A percentile compares a stretch with the other conserved stretches of the same genome.
phyloP scores from a whole-genome alignment of 148 eudicot species.

The Heliamphora exappendiculata region DNA sequence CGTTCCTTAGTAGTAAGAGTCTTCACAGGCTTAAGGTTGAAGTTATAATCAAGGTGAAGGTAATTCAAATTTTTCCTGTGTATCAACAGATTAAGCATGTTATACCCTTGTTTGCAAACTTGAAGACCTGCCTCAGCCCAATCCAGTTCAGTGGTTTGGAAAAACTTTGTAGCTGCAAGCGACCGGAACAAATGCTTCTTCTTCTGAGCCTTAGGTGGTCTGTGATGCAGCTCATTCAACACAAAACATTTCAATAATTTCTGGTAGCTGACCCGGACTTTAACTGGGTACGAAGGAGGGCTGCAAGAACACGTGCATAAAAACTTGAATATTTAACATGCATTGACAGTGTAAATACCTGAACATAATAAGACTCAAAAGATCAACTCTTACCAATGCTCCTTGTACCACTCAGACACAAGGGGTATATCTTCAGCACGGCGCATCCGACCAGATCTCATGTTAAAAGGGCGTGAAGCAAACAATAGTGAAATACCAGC shows the following conservation, averaged over 20 bases:
- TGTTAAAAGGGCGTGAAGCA: slow-evolving; percentile 95
- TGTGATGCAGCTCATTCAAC: slow-evolving; percentile 91
- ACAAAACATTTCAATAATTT: slow-evolving; percentile 94
- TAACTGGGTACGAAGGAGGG: slow-evolving; percentile 97
- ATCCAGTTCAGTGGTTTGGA: slow-evolving; percentile 94
- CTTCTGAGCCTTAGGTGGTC: slow-evolving; percentile 99
- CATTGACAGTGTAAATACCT: background rate
- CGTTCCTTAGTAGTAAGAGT: slow-evolving; percentile 98
- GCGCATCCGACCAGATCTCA: slow-evolving; percentile 95
- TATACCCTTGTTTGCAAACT: slow-evolving; percentile 99
- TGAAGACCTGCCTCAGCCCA: slow-evolving; percentile 99
- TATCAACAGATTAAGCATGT: slow-evolving; percentile 93
- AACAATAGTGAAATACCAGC: slow-evolving; percentile 88
- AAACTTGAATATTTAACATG: background rate
- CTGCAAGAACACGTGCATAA: slow-evolving; percentile 37
- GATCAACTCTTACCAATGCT: slow-evolving; percentile 65
- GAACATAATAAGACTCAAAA: background rate
- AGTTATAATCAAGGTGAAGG: slow-evolving; percentile 96
- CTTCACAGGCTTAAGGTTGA: slow-evolving; percentile 96
- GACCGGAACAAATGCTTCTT: slow-evolving; percentile 94
- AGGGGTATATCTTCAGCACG: slow-evolving; percentile 98
- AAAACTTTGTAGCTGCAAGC: slow-evolving; percentile 92
- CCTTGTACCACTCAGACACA: slow-evolving; percentile 98
- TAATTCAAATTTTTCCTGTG: slow-evolving; percentile 95
- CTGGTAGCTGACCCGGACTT: slow-evolving; percentile 98